These are phyloP conservation scores for Starmera stellimalicola DNA, from an alignment of 1,139 yeast genomes.

Conservation along the genomic window DNA sequence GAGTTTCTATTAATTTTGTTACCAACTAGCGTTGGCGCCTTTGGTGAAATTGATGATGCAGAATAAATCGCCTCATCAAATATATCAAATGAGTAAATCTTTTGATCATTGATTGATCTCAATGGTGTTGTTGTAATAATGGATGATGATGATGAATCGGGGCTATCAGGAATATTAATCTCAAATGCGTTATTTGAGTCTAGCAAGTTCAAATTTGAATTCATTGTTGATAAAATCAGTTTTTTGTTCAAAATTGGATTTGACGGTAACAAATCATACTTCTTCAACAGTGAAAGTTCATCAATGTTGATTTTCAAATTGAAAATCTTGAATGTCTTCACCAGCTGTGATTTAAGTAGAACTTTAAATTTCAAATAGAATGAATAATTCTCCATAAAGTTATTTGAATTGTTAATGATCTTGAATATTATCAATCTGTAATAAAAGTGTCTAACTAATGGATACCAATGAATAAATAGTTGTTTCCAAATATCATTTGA, in stretches of 20 bases:
- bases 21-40: slow-evolving; percentile 1
- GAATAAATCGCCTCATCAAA: slow-evolving; percentile 72
- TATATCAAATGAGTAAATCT: slow-evolving; percentile 60
- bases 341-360: slow-evolving; percentile 7
- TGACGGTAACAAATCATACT: slow-evolving; percentile 30
- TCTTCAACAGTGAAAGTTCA: slow-evolving; percentile 2
- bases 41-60: slow-evolving; percentile 18
- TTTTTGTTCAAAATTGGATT: slow-evolving; percentile 45
- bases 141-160: slow-evolving; percentile 5
- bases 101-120: slow-evolving; percentile 8
- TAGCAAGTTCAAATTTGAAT: slow-evolving; percentile 7
- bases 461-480: slow-evolving; percentile 72
- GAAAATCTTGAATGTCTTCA: slow-evolving; percentile 6
- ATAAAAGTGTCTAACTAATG: slow-evolving; percentile 63
- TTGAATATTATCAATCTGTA: slow-evolving; percentile 64
- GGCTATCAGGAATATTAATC: background rate
- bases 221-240: slow-evolving; percentile 34
- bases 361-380: slow-evolving; percentile 5
- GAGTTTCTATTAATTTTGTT: slow-evolving; percentile 20
- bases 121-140: slow-evolving; percentile 5
- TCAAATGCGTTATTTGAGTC: slow-evolving; percentile 7
- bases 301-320: slow-evolving; percentile 1
- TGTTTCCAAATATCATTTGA: slow-evolving; percentile 36
- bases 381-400: slow-evolving; percentile 1
- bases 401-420: slow-evolving; percentile 37